Evolutionary conservation across 192 early-diverging fungal genomes (phyloP), one percentile per base, ranked within the genome.

Genomic region (Entomortierella chlamydospora): DNA sequence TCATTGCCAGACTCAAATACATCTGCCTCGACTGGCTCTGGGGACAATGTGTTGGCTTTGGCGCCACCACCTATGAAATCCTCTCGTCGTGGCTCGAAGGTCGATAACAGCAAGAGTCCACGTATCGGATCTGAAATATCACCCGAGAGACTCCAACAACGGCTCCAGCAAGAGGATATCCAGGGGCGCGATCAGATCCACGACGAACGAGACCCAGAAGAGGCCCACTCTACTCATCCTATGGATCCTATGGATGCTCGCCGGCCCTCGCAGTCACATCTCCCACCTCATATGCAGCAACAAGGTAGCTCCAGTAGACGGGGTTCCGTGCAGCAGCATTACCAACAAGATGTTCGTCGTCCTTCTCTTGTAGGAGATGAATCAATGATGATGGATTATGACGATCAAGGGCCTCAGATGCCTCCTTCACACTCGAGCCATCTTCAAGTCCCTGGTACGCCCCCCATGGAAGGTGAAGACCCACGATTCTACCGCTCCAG

Each of bases 361-460:
- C 29, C 68, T 18, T 78, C 67, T 0, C 18, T 63, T 23, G 22
- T 29, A 15, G 74, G 68, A 0, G 76, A 79, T 25, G 76, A 79
- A 15, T 58, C 62, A 4, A 57, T 57, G 43, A 66, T 60, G 50
- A 70, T 79, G 76, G 76, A 79, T 13, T 79, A 79, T 39, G 76
- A 79, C 7, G 76, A 70, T 15, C 29, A 49, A 4, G n/a, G 50
- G 0, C 26, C 39, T 17, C 50, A 47, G 8, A 20, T 45, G 51
- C 28, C 57, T 9, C 20, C 61, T 2, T 23, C 13, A 22, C 37
- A 62, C 20, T 29, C 62, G 2, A 39, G 57, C 23, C 72, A 61
- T 39, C 61, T 68, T 17, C 73, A 77, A 17, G 47, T 68, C 26
- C 73, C 73, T 18, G 63, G 63, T 8, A 79, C 67, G 25, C 67